Evolutionary conservation across 768 basidiomycete species (phyloP).

Genomic region (Cubamyces lactineus): DNA sequence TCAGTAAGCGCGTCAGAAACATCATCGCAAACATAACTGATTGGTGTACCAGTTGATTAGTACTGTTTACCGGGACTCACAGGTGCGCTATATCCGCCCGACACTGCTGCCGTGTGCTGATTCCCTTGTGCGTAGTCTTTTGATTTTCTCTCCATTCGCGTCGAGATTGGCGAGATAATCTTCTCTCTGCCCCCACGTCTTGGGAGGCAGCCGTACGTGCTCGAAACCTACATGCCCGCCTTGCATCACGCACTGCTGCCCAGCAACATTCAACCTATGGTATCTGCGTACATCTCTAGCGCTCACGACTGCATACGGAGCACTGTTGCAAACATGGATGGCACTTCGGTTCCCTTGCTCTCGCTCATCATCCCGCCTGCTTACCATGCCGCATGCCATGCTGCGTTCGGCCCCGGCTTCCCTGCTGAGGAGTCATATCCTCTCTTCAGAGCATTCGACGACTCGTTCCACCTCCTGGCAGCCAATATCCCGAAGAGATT

Average conservation of each 20-base stretch:
- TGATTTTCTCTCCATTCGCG: constrained; percentile 20
- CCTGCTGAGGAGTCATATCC: constrained; percentile 20
- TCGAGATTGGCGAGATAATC: constrained; percentile 22
- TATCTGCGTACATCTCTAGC: constrained; percentile 13
- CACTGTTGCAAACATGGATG: constrained; percentile 8
- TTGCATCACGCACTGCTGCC: constrained; percentile 24
- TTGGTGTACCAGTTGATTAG: constrained; percentile 19
- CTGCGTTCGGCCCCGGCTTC: constrained; percentile 29
- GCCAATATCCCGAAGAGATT: constrained; percentile 26
- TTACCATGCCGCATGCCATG: constrained; percentile 23
- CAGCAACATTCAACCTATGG: constrained; percentile 13
- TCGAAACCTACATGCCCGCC: constrained; percentile 17
- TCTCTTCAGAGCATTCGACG: constrained; percentile 29
- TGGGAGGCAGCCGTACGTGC: constrained; percentile 9
- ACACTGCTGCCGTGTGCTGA: too few species aligned
- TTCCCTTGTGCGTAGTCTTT: constrained; percentile 17
- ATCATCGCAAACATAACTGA: neutral
- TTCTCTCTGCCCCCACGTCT: constrained; percentile 18
- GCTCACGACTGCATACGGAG: constrained; percentile 13
- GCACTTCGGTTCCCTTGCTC: constrained; percentile 8
- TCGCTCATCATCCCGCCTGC: constrained; percentile 23
- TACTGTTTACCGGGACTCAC: constrained; percentile 24
- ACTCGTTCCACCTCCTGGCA: constrained; percentile 23
- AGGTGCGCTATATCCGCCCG: constrained; percentile 8
- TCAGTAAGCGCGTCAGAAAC: constrained; percentile 8